Conservation (phyloP, 176 grass and related monocot genomes). For the Paspalum vaginatum region DNA sequence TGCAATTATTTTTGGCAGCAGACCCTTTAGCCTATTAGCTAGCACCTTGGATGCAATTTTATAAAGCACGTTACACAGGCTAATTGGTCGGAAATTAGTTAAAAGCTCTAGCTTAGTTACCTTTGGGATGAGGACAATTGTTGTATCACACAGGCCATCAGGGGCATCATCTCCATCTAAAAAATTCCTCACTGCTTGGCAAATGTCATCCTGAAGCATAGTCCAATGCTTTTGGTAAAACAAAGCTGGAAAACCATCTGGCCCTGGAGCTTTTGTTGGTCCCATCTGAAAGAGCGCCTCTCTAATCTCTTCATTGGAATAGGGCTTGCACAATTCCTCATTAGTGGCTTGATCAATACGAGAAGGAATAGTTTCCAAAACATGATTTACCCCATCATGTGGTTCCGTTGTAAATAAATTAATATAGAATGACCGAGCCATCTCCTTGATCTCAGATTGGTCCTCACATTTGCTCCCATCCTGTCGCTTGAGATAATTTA, state of each 20-base stretch:
- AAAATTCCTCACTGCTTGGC: not conserved
- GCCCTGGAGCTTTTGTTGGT: not conserved
- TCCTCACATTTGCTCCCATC: not conserved
- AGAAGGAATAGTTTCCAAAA: not conserved
- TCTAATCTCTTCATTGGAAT: not conserved
- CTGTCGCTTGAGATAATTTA: not conserved
- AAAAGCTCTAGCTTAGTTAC: not conserved
- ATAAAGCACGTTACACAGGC: not conserved
- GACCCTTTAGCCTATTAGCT: not conserved
- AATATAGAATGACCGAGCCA: not conserved
- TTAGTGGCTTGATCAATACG: not conserved
- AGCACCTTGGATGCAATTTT: not conserved
- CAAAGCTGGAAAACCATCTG: not conserved
- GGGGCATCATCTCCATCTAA: not conserved
- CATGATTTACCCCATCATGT: fast-evolving
- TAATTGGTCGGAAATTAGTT: not conserved
- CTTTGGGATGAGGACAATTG: not conserved
- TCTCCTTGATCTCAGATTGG: not conserved
- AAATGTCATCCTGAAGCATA: not conserved
- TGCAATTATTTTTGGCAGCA: not conserved
- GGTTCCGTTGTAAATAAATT: not conserved
- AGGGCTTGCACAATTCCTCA: not conserved
- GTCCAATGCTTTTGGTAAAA: not conserved
- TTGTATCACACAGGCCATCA: not conserved
- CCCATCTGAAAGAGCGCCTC: not conserved